These are phyloP conservation scores for Rhododendron williamsianum DNA, from an alignment of 148 eudicot species.

Conservation along the genomic window DNA sequence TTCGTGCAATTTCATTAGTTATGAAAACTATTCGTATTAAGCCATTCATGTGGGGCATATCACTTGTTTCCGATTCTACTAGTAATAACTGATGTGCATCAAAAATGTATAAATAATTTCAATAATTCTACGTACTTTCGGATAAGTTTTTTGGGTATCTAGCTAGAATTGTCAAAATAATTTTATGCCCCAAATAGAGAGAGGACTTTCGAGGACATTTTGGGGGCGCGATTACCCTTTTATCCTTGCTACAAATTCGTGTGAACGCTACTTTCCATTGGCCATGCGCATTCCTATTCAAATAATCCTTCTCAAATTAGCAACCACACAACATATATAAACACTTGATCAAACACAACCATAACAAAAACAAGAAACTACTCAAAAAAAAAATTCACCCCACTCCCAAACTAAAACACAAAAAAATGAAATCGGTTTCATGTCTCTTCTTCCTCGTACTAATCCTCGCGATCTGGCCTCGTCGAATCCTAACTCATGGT, in stretches of 20 bases:
- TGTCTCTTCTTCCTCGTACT: conserved; percentile 1
- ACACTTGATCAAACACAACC: background rate
- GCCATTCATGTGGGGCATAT: too few species aligned
- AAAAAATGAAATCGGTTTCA: conserved; percentile 7
- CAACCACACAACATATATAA: background rate
- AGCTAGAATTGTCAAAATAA: too few species aligned
- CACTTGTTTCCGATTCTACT: too few species aligned
- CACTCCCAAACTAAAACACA: background rate
- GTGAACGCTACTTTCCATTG: background rate
- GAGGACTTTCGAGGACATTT: background rate
- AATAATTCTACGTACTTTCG: too few species aligned
- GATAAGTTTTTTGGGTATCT: too few species aligned
- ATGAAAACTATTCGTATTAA: too few species aligned
- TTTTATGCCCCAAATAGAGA: background rate
- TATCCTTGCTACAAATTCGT: background rate
- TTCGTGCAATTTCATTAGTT: too few species aligned
- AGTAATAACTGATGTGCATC: too few species aligned
- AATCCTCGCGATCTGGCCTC: background rate
- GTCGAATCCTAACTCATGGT: background rate
- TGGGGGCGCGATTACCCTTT: background rate
- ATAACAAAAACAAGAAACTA: background rate
- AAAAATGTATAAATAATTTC: too few species aligned
- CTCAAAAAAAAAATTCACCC: background rate
- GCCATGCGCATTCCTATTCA: background rate
- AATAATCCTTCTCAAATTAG: background rate